Evolutionary conservation across 1,284 basidiomycete genomes (phyloP), one percentile per base, ranked within the genome.

Genomic region (Moesziomyces antarcticus): DNA sequence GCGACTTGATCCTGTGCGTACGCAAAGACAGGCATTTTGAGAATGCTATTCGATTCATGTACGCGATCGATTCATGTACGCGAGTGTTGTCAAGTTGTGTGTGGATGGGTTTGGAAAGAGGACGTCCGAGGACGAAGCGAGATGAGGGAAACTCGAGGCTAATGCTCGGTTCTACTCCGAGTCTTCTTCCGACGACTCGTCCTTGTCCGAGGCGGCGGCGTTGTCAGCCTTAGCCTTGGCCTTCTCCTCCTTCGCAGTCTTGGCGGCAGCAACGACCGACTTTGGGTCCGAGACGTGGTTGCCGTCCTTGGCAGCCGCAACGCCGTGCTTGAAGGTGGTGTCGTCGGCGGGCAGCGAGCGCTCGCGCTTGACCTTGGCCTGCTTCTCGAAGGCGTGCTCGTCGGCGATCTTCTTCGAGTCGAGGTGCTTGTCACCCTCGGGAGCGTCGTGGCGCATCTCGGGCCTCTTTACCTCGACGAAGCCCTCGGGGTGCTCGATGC

Each of bases 401-500:
- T 72, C 69, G 16, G 58, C n/a, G 37, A 72, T 45, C 56, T 57
- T 62, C 25, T 43, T 55, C 24, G 62, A 65, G 25, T 66, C 58
- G 45, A 72, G 62, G 52, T 66, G 63, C 63, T 73, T 73, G 70
- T 73, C 70, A 25, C 70, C 70, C 7, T 58, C 60, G 37, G 70
- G 70, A 21, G 70, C 70, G 24, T 73, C 70, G 42, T 73, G 52
- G 21, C 64, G 63, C 18, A 67, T 46, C 37, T 67, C 70, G 33
- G 63, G 63, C 20, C 64, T 64, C 60, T 73, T 73, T 21, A 73
- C 64, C 60, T 73, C 70, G 43, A 73, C 64, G 27, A 73, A 73
- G 24, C 70, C 70, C 49, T 73, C 70, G n/a, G 70, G 70, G 33
- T 73, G 70, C 48, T 73, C 70, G 64, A 73, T 73, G 70, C 60